phyloP scores from a whole-genome alignment of 441 rosid species.

The Jatropha multifida region DNA sequence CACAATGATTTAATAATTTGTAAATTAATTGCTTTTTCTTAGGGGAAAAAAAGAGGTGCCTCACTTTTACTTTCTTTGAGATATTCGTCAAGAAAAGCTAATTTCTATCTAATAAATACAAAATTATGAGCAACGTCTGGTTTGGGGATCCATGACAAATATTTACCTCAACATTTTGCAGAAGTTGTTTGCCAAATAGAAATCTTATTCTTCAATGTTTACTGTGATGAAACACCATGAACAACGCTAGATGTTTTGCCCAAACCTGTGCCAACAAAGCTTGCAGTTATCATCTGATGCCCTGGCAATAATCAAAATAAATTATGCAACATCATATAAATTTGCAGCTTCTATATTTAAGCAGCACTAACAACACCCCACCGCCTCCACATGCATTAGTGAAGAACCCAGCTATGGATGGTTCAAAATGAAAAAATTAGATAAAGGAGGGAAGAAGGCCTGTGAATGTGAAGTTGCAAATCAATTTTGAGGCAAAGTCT shows the following conservation, averaged over 20 bases:
- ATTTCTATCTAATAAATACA: slow-evolving; percentile 11
- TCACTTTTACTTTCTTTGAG: slow-evolving; percentile 10
- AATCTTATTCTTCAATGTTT: slow-evolving; percentile 21
- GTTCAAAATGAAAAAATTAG: not conserved
- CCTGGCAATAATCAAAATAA: not conserved
- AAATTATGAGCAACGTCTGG: slow-evolving; percentile 10
- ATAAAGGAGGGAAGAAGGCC: no score
- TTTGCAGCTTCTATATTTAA: not conserved
- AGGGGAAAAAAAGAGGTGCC: not conserved
- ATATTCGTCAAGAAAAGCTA: not conserved
- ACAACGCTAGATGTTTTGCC: not conserved
- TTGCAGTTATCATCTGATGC: slow-evolving; percentile 15
- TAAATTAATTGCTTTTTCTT: not conserved
- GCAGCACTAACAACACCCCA: not conserved
- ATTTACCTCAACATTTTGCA: slow-evolving; percentile 35
- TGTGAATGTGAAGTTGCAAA: no score
- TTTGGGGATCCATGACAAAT: slow-evolving; percentile 20
- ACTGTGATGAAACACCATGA: slow-evolving; percentile 4
- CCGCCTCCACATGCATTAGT: not conserved
- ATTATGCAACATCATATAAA: not conserved
- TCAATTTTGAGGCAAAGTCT: no score
- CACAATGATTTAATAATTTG: not conserved
- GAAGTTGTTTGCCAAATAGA: slow-evolving; percentile 15
- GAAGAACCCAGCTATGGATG: not conserved
- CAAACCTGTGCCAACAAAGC: slow-evolving; percentile 29